Conservation (phyloP, 106 monocot genomes). For the Dioscorea dumetorum region DNA sequence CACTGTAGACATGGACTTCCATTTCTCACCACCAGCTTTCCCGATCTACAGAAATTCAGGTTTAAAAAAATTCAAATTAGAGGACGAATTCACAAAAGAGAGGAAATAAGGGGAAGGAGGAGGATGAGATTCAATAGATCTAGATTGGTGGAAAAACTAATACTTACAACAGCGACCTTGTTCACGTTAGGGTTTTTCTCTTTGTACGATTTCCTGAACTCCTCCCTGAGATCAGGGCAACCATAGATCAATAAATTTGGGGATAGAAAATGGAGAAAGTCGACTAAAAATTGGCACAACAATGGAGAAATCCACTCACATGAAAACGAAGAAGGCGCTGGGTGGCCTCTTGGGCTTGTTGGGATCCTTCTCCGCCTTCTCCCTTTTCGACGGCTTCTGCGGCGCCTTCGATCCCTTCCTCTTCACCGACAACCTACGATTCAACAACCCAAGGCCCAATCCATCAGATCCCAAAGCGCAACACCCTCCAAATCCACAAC, state of each 20-base stretch:
- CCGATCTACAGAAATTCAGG: not conserved
- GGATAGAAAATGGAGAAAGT: not conserved
- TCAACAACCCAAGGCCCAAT: slow-evolving; percentile 1
- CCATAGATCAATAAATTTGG: too few species aligned
- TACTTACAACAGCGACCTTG: slow-evolving; percentile 63
- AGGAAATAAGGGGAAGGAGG: not conserved
- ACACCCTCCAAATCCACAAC: too few species aligned
- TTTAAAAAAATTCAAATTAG: too few species aligned
- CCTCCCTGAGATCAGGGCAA: slow-evolving; percentile 45
- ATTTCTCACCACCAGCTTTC: slow-evolving; percentile 22
- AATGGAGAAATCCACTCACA: slow-evolving; percentile 13
- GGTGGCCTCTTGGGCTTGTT: slow-evolving; percentile 47
- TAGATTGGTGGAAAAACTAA: not conserved
- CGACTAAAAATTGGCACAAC: not conserved
- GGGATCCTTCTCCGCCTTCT: slow-evolving; percentile 30
- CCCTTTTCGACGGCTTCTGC: slow-evolving; percentile 17
- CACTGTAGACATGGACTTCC: slow-evolving; percentile 24
- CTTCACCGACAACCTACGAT: slow-evolving; percentile 46
- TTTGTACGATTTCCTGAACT: slow-evolving; percentile 70
- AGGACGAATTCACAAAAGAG: not conserved
- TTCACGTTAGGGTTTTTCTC: slow-evolving; percentile 85
- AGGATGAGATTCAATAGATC: not conserved
- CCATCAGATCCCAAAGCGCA: not conserved
- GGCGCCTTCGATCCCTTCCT: slow-evolving; percentile 18
- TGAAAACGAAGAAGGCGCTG: slow-evolving; percentile 50